Conservation (phyloP, 371 early-diverging fungal species). For the Choanephora cucurbitarum region DNA sequence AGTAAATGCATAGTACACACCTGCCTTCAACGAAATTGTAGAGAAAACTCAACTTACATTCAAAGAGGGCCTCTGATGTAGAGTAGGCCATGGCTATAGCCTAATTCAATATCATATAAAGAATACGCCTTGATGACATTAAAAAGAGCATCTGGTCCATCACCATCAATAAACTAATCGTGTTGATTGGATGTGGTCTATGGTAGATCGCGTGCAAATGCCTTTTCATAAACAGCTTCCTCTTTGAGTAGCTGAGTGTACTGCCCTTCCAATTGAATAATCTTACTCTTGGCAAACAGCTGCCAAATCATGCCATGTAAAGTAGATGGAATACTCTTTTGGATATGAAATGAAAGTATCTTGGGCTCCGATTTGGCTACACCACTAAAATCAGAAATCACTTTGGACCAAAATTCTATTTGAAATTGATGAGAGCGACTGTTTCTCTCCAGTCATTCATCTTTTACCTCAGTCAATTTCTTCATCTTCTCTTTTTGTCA, state of each 20-base stretch:
- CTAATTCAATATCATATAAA: slow-evolving; percentile 87
- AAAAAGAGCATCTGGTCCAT: slow-evolving; percentile 88
- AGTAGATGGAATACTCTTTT: slow-evolving; percentile 82
- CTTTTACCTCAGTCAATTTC: slow-evolving; percentile 72
- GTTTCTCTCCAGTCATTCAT: too few relatives aligned
- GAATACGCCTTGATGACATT: slow-evolving; percentile 92
- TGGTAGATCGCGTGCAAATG: slow-evolving; percentile 83
- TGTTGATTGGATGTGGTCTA: slow-evolving; percentile 81
- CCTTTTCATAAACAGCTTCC: slow-evolving; percentile 82
- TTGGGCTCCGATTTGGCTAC: slow-evolving; percentile 74
- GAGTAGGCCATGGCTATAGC: slow-evolving; percentile 92
- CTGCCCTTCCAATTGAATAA: slow-evolving; percentile 60
- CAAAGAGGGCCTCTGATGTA: slow-evolving; percentile 88
- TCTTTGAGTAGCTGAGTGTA: slow-evolving; percentile 71
- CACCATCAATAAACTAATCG: slow-evolving; percentile 72
- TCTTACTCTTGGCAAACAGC: slow-evolving; percentile 71
- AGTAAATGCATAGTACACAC: slow-evolving; percentile 65
- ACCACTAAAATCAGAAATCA: slow-evolving; percentile 82
- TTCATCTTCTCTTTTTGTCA: slow-evolving; percentile 35
- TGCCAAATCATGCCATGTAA: slow-evolving; percentile 95
- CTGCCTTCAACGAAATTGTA: slow-evolving; percentile 54
- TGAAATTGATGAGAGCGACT: too few relatives aligned
- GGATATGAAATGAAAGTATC: slow-evolving; percentile 69
- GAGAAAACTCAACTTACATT: too few relatives aligned
- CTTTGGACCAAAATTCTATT: slow-evolving; percentile 93